Base-by-base conservation (phyloP, 1,139 yeast genomes). In the Pneumocystis wakefieldiae region DNA sequence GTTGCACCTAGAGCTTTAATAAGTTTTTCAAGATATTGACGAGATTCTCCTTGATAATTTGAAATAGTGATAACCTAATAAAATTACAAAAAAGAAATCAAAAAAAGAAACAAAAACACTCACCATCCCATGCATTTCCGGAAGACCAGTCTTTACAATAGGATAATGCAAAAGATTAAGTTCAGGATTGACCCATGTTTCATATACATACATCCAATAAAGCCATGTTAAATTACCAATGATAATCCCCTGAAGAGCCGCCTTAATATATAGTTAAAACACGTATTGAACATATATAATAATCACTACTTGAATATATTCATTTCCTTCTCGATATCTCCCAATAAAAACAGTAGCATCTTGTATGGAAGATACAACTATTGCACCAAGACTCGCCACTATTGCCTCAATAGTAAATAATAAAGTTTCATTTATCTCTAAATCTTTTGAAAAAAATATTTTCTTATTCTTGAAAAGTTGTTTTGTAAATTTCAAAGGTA, bases 1-100 rank as follows among this genome's bases (percentile, higher is more conserved):
- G 74, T 76, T 0, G 92, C 97, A 0, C 97, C 97, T 69, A 88
- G 72, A 0, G 85, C 77, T 17, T 78, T 76, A 8, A 87, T 81
- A n/a, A 92, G 76, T 62, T 78, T 78, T 61, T 84, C 82, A 48
- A 92, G 75, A 69, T 88, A 91, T 28, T 77, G 75, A 58, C 98
- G 77, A 0, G 95, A 86, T 69, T 86, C 94, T 0, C 97, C 97
- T 32, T 87, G 81, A 71, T 87, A 90, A 69, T 88, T 88, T 0
- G 97, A 85, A 5, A 88, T 81, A 3, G 90, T 80, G 10, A 89
- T 81, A 15, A 78, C 75, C 59, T 82, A 73, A 17, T 80, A 48
- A 5, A 8, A 37, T 37, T 37, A 37, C 2, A 48, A 19, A 17
- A 19, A 42, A 19, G n/a, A 48, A 19, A 24, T 24, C 24, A 12